phyloP scores from a whole-genome alignment of 2,329 filamentous ascomycete species.

The Pseudopyricularia cyperi region DNA sequence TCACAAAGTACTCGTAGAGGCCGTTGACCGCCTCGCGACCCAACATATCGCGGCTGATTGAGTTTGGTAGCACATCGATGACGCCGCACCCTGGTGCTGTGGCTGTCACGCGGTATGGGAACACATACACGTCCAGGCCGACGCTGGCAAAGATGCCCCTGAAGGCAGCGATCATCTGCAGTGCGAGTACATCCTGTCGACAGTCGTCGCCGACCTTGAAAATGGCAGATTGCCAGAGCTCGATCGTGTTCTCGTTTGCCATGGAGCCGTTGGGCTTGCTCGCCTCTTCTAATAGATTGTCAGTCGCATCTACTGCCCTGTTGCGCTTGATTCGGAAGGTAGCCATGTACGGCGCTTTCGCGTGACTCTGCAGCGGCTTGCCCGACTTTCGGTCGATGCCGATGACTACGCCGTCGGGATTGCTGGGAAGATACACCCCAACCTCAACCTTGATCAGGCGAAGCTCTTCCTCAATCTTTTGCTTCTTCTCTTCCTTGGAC shows the following conservation, averaged over 20 bases:
- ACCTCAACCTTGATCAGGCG: slow-evolving; percentile 96
- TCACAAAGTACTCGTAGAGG: slow-evolving; percentile 95
- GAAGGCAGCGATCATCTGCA: slow-evolving; percentile 98
- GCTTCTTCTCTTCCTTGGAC: slow-evolving; percentile 92
- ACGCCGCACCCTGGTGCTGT: slow-evolving; percentile 96
- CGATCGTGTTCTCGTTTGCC: slow-evolving; percentile 48
- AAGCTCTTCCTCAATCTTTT: slow-evolving; percentile 97
- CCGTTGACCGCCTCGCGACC: slow-evolving; percentile 96
- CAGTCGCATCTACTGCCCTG: slow-evolving; percentile 39
- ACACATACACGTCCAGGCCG: slow-evolving; percentile 92
- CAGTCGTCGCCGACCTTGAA: slow-evolving; percentile 99
- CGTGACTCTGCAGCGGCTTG: slow-evolving; percentile 93
- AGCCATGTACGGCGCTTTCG: slow-evolving; percentile 97
- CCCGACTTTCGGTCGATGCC: slow-evolving; percentile 97
- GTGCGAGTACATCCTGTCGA: slow-evolving; percentile 85
- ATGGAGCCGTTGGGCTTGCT: slow-evolving; percentile 19
- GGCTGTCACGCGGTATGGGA: slow-evolving; percentile 91
- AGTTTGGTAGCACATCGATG: slow-evolving; percentile 95
- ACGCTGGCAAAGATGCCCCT: slow-evolving; percentile 92
- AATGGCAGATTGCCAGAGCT: slow-evolving; percentile 98
- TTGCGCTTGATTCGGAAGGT: slow-evolving; percentile 93
- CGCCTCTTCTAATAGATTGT: slow-evolving; percentile 36
- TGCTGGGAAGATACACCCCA: slow-evolving; percentile 92
- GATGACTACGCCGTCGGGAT: slow-evolving; percentile 92
- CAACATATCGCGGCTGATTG: slow-evolving; percentile 96